Conservation (phyloP, 164 flowering plant species). For the Akebia trifoliata region DNA sequence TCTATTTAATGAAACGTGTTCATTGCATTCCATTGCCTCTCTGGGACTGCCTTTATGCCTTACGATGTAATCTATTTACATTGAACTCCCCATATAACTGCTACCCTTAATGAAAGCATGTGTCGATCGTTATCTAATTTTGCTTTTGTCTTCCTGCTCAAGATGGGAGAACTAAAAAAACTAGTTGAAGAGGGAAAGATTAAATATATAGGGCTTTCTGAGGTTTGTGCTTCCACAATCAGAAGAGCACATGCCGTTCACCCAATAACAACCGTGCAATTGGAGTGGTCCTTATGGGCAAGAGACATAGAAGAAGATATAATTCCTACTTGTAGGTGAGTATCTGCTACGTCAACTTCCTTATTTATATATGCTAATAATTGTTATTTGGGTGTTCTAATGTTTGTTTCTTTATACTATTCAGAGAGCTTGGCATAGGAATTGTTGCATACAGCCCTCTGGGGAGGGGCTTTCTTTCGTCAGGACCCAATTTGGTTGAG, state of each 20-base stretch:
- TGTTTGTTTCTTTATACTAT: neutral
- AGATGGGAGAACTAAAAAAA: slow-evolving; percentile 23
- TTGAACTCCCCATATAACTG: no score
- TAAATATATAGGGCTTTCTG: slow-evolving; percentile 24
- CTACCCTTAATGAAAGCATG: no score
- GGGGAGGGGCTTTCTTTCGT: slow-evolving; percentile 52
- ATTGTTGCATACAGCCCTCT: slow-evolving; percentile 59
- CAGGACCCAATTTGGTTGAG: slow-evolving; percentile 40
- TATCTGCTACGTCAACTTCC: neutral
- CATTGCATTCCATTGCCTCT: neutral
- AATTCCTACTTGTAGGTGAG: slow-evolving; percentile 27
- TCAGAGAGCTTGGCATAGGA: slow-evolving; percentile 44
- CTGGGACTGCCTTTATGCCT: no score
- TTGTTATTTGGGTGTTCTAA: neutral
- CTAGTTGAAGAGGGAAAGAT: slow-evolving; percentile 26
- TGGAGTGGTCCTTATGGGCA: slow-evolving; percentile 25
- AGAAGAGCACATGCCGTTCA: slow-evolving; percentile 28
- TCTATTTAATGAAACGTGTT: neutral
- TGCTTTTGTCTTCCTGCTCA: slow-evolving; percentile 7
- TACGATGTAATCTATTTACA: no score
- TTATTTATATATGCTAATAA: neutral
- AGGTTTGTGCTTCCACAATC: slow-evolving; percentile 23
- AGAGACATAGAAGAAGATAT: slow-evolving; percentile 23
- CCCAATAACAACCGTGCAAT: slow-evolving; percentile 25
- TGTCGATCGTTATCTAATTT: no score